Conservation (phyloP, 1,284 basidiomycete genomes). For the Ganoderma leucocontextum region DNA sequence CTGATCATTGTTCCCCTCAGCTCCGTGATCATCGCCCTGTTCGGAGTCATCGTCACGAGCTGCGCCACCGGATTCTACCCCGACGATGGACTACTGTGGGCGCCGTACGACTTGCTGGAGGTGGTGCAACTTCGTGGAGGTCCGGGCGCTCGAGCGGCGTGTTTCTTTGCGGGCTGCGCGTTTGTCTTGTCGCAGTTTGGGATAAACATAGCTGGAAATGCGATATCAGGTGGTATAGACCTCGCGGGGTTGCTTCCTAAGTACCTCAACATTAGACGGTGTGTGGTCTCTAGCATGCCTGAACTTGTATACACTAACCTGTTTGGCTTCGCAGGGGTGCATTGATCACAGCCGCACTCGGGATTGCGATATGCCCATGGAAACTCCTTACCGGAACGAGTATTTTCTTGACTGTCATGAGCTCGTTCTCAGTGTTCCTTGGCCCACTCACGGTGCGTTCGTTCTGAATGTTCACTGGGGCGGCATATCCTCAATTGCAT, state of each 20-base stretch:
- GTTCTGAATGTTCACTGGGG: not conserved
- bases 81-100: slow-evolving; percentile 33
- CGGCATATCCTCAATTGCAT: not conserved
- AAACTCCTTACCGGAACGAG: slow-evolving; percentile 33
- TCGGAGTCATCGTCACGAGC: slow-evolving; percentile 35
- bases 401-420: slow-evolving; percentile 33
- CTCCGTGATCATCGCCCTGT: slow-evolving; percentile 28
- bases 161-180: slow-evolving; percentile 34
- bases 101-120: slow-evolving; percentile 31
- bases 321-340: slow-evolving; percentile 20
- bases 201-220: slow-evolving; percentile 35
- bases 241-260: slow-evolving; percentile 32
- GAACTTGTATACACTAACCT: not conserved
- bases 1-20: slow-evolving; percentile 31
- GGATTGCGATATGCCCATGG: slow-evolving; percentile 35
- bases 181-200: slow-evolving; percentile 35
- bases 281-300: not conserved
- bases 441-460: slow-evolving; percentile 32
- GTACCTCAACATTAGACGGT: slow-evolving; percentile 34
- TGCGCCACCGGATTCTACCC: slow-evolving; percentile 31
- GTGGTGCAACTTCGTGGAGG: slow-evolving; percentile 31
- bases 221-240: slow-evolving; percentile 34
- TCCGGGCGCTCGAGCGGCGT: slow-evolving; percentile 32
- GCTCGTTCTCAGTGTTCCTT: slow-evolving; percentile 35
- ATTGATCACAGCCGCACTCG: slow-evolving; percentile 30